phyloP scores from a whole-genome alignment of 345 rosid genomes.

The Diplotaxis tenuifolia region DNA sequence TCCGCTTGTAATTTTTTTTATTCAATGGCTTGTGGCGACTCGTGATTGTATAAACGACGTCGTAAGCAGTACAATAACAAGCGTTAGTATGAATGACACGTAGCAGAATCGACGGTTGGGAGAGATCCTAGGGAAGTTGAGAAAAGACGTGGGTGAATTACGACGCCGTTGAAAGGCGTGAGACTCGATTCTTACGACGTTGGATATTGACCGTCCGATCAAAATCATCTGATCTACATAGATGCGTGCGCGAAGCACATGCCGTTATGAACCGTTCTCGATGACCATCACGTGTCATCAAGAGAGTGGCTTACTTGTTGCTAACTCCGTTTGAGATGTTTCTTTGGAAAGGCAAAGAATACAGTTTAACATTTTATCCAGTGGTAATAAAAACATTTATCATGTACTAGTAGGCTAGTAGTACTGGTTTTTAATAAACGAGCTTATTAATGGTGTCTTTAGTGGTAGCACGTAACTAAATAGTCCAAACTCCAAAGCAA shows the following conservation, averaged over 20 bases:
- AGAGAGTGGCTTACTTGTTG: slow-evolving; percentile 26
- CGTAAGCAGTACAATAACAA: background rate
- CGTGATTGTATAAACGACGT: slow-evolving; percentile 29
- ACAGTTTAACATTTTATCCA: slow-evolving; percentile 9
- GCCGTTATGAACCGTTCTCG: slow-evolving; percentile 27
- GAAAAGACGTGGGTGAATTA: slow-evolving; percentile 48
- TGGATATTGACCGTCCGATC: slow-evolving; percentile 41
- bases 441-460: slow-evolving; percentile 16
- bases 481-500: slow-evolving; percentile 33
- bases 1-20: background rate
- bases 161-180: slow-evolving; percentile 50
- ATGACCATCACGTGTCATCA: slow-evolving; percentile 35
- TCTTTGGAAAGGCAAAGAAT: background rate
- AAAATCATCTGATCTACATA: slow-evolving; percentile 40
- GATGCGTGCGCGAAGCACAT: slow-evolving; percentile 41
- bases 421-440: background rate
- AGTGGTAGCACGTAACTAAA: slow-evolving; percentile 12
- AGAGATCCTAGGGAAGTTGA: slow-evolving; percentile 38
- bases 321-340: slow-evolving; percentile 22
- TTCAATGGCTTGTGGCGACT: slow-evolving; percentile 19
- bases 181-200: slow-evolving; percentile 50
- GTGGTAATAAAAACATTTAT: background rate
- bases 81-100: slow-evolving; percentile 30
- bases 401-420: too few relatives aligned
- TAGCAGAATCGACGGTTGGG: slow-evolving; percentile 30